Conservation (phyloP, 805 yeast genomes). For the Hanseniaspora taiwanica region DNA sequence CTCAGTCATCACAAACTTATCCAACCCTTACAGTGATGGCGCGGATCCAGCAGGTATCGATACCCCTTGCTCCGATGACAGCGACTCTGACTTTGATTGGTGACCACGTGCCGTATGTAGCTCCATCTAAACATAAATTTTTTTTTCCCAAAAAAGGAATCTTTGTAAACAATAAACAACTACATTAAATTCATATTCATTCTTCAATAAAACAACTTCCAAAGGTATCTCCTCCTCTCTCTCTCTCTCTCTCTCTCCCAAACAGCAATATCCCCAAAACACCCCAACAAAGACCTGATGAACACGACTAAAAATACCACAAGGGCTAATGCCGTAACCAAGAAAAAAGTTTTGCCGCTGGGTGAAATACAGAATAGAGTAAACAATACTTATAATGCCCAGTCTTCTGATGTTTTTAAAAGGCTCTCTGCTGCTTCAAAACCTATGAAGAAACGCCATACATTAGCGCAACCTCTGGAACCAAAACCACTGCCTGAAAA, state of each 20-base stretch:
- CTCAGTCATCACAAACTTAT: too few relatives aligned
- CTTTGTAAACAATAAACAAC: neutral
- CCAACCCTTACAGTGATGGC: neutral
- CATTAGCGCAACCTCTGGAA: too few relatives aligned
- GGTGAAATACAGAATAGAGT: neutral
- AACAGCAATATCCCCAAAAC: neutral
- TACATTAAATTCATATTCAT: too few relatives aligned
- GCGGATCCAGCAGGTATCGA: neutral
- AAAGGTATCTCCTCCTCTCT: too few relatives aligned
- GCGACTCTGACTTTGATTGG: neutral
- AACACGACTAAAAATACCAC: neutral
- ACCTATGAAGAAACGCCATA: neutral
- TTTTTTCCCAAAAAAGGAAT: neutral
- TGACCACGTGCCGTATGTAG: neutral
- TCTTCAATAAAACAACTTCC: neutral
- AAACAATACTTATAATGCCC: neutral
- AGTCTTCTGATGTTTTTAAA: neutral
- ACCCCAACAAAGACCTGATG: neutral
- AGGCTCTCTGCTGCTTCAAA: neutral
- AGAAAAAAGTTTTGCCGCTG: neutral
- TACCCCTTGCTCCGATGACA: neutral
- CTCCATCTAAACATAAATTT: neutral
- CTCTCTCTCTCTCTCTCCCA: neutral
- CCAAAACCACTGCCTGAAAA: too few relatives aligned
- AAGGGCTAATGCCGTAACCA: neutral